Percentiles rank a stretch among this genome's conserved stretches.
These are phyloP conservation scores for Tylopilus intermedius DNA, from an alignment of 768 basidiomycete genomes.

Conservation along the genomic window DNA sequence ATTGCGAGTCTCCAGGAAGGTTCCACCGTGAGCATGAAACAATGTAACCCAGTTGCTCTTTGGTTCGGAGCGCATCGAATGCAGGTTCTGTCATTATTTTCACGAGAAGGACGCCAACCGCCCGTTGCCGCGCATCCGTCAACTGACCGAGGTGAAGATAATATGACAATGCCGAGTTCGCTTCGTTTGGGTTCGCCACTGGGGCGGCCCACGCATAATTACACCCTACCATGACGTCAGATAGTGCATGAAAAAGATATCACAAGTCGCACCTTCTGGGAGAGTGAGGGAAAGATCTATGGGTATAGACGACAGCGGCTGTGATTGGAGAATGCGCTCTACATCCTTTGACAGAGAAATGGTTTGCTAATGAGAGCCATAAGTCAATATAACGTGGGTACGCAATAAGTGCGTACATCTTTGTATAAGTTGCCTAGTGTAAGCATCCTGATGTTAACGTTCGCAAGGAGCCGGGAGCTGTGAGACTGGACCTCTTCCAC, in stretches of 20 bases:
- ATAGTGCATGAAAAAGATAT: background rate
- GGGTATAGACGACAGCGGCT: constrained; percentile 39
- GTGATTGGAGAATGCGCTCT: constrained; percentile 58
- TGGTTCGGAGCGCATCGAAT: constrained; percentile 86
- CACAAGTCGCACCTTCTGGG: constrained; percentile 51
- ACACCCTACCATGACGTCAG: constrained; percentile 44
- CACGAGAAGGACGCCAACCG: constrained; percentile 63
- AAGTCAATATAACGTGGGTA: background rate
- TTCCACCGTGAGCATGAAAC: constrained; percentile 60
- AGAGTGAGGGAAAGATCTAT: constrained; percentile 54
- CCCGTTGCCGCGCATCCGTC: constrained; percentile 58
- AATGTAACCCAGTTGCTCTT: constrained; percentile 94
- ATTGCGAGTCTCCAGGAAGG: constrained; percentile 59
- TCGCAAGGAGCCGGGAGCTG: constrained; percentile 51
- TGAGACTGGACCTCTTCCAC: constrained; percentile 65
- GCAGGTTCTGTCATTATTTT: constrained; percentile 89
- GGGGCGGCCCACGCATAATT: constrained; percentile 62
- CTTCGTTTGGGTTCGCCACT: constrained; percentile 78
- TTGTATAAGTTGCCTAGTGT: constrained; percentile 81
- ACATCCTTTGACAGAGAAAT: constrained; percentile 63
- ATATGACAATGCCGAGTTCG: constrained; percentile 84
- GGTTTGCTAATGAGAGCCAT: constrained; percentile 55
- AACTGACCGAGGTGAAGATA: constrained; percentile 75
- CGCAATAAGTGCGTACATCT: constrained; percentile 48
- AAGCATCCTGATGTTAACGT: constrained; percentile 66